Percentiles rank a stretch among this genome's conserved stretches.
Evolutionary conservation across 129 eudicot genomes (phyloP).

Genomic region (Rutidosis leptorrhynchoides): DNA sequence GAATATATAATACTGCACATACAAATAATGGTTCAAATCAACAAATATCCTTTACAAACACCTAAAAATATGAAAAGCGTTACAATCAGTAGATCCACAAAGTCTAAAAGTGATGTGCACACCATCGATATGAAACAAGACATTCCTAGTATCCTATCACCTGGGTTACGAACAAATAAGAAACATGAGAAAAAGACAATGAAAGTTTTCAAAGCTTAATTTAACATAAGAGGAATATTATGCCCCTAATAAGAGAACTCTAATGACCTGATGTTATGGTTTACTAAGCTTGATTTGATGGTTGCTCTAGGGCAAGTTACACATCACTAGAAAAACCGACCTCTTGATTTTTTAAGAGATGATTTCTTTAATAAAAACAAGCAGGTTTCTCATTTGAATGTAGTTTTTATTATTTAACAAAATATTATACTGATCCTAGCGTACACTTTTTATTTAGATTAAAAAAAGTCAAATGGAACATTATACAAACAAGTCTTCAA

Average conservation of each 20-base stretch:
- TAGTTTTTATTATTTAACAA: not conserved
- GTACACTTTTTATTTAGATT: not conserved
- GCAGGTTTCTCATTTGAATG: no score
- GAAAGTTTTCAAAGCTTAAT: no score
- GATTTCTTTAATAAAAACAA: not conserved
- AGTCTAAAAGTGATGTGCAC: not conserved
- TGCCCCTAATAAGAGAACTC: not conserved
- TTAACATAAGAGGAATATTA: no score
- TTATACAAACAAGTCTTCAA: conserved; percentile 1
- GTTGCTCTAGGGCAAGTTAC: not conserved
- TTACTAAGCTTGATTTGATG: not conserved
- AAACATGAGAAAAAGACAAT: not conserved
- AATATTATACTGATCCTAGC: not conserved
- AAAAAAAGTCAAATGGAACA: not conserved
- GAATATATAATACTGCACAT: not conserved
- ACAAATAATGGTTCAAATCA: not conserved
- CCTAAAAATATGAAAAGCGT: not conserved
- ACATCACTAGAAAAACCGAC: not conserved
- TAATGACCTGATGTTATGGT: not conserved
- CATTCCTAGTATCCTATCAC: not conserved
- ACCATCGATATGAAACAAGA: not conserved
- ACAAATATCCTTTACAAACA: not conserved
- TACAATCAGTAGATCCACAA: not conserved
- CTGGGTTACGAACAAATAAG: not conserved
- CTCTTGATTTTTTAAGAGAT: not conserved